Percentiles rank a stretch among this genome's conserved stretches.
Conservation (phyloP, 805 yeast species). For the Kodamaea kaohsiungensis region DNA sequence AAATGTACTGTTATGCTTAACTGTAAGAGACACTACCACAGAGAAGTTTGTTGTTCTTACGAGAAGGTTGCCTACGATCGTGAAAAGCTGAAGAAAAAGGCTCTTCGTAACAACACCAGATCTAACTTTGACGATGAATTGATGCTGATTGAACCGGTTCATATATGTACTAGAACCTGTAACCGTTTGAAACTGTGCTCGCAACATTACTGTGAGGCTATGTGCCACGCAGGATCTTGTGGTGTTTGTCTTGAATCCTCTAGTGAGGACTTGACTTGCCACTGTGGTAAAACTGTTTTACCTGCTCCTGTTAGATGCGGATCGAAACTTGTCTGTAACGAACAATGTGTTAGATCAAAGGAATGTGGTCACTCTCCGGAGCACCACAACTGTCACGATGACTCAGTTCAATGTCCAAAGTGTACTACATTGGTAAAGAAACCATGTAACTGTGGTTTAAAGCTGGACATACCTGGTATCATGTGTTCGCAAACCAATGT, state of each 20-base stretch:
- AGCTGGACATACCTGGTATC: constrained; percentile 54
- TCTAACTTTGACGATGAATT: constrained; percentile 48
- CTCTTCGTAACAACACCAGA: constrained; percentile 45
- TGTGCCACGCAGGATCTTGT: constrained; percentile 81
- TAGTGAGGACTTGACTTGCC: constrained; percentile 75
- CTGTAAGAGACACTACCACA: constrained; percentile 81
- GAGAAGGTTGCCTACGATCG: constrained; percentile 61
- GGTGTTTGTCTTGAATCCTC: constrained; percentile 78
- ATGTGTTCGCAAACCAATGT: constrained; percentile 69
- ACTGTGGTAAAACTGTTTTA: constrained; percentile 77
- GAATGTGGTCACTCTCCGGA: constrained; percentile 73
- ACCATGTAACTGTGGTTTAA: constrained; percentile 61
- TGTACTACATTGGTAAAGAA: constrained; percentile 64
- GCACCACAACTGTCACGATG: constrained; percentile 76
- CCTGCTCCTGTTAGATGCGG: constrained; percentile 89
- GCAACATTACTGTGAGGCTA: constrained; percentile 62
- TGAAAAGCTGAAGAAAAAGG: constrained; percentile 54
- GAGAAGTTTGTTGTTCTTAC: constrained; percentile 64
- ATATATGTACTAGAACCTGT: constrained; percentile 70
- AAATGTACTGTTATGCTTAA: constrained; percentile 74
- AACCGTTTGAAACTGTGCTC: constrained; percentile 61
- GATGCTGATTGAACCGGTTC: constrained; percentile 67
- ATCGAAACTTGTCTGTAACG: constrained; percentile 58
- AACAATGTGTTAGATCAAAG: constrained; percentile 59
- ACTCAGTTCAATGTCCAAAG: constrained; percentile 64